phyloP scores from a whole-genome alignment of 192 early-diverging fungal species.

The Podila horticola region DNA sequence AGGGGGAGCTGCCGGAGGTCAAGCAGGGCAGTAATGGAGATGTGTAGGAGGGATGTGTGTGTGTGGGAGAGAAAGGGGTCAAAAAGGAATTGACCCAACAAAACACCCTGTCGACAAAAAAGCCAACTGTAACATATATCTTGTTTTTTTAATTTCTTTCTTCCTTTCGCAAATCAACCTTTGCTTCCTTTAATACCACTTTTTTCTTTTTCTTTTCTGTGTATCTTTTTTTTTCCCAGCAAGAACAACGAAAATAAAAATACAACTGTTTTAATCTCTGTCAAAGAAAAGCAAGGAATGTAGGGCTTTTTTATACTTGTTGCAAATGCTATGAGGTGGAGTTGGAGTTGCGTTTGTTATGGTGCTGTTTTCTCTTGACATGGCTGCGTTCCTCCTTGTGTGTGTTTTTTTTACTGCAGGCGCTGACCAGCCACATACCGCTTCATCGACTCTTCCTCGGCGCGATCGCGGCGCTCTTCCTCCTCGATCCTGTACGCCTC shows the following conservation, averaged over 20 bases:
- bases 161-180: not conserved
- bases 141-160: not conserved
- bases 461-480: constrained; percentile 18
- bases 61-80: too few relatives aligned
- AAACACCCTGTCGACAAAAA: too few relatives aligned
- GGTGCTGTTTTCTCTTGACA: too few relatives aligned
- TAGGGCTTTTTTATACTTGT: too few relatives aligned
- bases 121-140: not conserved
- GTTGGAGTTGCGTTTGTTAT: not conserved
- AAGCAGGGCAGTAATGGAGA: not conserved
- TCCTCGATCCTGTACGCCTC: constrained; percentile 50
- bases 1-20: not conserved
- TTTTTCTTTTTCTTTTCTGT: not conserved
- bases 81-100: too few relatives aligned
- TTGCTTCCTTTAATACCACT: not conserved
- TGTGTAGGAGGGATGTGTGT: not conserved
- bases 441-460: constrained; percentile 44
- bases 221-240: too few relatives aligned
- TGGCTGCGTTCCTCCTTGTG: not conserved
- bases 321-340: too few relatives aligned
- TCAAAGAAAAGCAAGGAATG: too few relatives aligned
- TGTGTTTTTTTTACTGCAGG: constrained; percentile 20
- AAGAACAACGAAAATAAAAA: too few relatives aligned
- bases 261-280: too few relatives aligned
- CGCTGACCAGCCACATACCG: constrained; percentile 36